These are phyloP conservation scores for Cajanus cajan DNA, from an alignment of 306 rosid species.

Conservation along the genomic window DNA sequence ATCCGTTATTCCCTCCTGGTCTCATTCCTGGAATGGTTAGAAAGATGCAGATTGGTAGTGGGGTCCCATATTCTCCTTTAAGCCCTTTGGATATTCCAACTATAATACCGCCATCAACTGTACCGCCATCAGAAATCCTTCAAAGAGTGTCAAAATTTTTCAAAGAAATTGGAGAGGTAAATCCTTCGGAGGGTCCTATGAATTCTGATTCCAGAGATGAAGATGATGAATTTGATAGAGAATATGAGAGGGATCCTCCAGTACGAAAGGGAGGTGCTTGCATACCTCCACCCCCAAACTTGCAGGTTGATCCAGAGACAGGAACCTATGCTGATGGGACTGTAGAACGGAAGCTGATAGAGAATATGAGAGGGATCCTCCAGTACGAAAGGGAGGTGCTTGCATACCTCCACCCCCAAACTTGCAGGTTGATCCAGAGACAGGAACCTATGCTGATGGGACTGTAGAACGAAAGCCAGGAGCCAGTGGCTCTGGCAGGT, in stretches of 20 bases:
- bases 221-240: constrained; percentile 57
- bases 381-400: constrained; percentile 83
- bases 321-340: constrained; percentile 87
- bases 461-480: constrained; percentile 77
- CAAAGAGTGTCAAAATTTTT: constrained; percentile 84
- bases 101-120: constrained; percentile 73
- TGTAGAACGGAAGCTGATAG: constrained; percentile 60
- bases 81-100: constrained; percentile 97
- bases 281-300: constrained; percentile 87
- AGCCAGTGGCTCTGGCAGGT: constrained; percentile 66
- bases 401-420: constrained; percentile 94
- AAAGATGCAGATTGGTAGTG: constrained; percentile 98
- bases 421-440: constrained; percentile 93
- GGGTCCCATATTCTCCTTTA: constrained; percentile 91
- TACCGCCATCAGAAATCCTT: constrained; percentile 75
- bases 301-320: constrained; percentile 91
- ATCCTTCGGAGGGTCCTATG: constrained; percentile 91
- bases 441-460: constrained; percentile 81
- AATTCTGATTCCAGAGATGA: constrained; percentile 67
- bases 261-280: constrained; percentile 94
- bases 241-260: constrained; percentile 56
- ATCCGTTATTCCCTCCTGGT: constrained; percentile 96
- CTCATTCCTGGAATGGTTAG: constrained; percentile 98
- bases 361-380: constrained; percentile 60
- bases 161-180: constrained; percentile 93